A percentile compares a stretch with the other conserved stretches of the same genome.
phyloP scores from a whole-genome alignment of 495 filamentous ascomycete genomes.

The Lophiostoma macrostomum region DNA sequence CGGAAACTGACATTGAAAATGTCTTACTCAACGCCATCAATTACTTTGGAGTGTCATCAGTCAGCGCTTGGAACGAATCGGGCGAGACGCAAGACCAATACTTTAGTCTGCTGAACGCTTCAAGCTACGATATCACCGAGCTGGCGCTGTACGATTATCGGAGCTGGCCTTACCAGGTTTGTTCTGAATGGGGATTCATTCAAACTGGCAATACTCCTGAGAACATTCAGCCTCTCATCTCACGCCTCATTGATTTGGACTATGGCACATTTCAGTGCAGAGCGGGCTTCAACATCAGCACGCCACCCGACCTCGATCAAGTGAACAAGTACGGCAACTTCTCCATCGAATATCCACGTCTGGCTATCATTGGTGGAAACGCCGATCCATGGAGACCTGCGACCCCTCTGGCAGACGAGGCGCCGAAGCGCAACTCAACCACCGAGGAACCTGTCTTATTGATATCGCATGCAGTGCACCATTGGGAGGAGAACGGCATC shows the following conservation, averaged over 20 bases:
- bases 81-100: slow-evolving; percentile 50
- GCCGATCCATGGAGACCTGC: slow-evolving; percentile 69
- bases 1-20: slow-evolving; percentile 50
- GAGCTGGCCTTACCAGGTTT: slow-evolving; percentile 41
- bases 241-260: slow-evolving; percentile 57
- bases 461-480: slow-evolving; percentile 62
- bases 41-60: slow-evolving; percentile 51
- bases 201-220: slow-evolving; percentile 61
- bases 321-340: slow-evolving; percentile 73
- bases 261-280: slow-evolving; percentile 55
- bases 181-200: slow-evolving; percentile 66
- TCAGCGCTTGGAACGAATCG: slow-evolving; percentile 38
- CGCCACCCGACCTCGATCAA: slow-evolving; percentile 50
- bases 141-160: slow-evolving; percentile 39
- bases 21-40: slow-evolving; percentile 65
- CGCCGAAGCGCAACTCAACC: slow-evolving; percentile 50
- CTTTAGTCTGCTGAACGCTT: slow-evolving; percentile 51
- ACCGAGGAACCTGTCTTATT: slow-evolving; percentile 59
- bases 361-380: slow-evolving; percentile 66
- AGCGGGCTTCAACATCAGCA: slow-evolving; percentile 61
- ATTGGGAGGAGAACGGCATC: slow-evolving; percentile 71
- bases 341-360: slow-evolving; percentile 58
- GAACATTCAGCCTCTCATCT: slow-evolving; percentile 60
- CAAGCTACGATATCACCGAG: slow-evolving; percentile 52
- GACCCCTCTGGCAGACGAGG: slow-evolving; percentile 55